Conservation (phyloP, 495 filamentous ascomycete genomes). For the Thozetella sp. region DNA sequence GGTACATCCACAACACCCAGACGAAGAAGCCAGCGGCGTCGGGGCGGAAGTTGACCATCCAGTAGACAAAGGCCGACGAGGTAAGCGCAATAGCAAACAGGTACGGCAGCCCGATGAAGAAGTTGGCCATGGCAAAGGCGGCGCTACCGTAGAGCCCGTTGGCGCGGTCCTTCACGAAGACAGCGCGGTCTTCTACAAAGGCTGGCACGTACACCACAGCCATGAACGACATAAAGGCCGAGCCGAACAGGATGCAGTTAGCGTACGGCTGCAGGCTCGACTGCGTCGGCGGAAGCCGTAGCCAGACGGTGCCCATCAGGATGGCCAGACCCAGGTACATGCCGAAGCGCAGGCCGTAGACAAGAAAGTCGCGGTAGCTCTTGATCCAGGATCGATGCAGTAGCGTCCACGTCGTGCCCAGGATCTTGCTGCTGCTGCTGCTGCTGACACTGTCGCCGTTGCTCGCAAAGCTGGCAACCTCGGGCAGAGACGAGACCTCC, state of each 20-base stretch:
- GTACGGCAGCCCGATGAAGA: slow-evolving; percentile 79
- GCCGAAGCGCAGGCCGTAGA: slow-evolving; percentile 76
- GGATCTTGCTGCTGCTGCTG: too few relatives aligned
- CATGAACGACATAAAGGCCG: slow-evolving; percentile 91
- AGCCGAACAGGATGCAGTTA: slow-evolving; percentile 56
- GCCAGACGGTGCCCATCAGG: slow-evolving; percentile 88
- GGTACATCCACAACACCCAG: slow-evolving; percentile 85
- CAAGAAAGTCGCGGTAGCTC: slow-evolving; percentile 77
- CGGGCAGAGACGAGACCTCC: too few relatives aligned
- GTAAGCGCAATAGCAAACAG: slow-evolving; percentile 74
- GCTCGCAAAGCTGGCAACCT: slow-evolving; percentile 19
- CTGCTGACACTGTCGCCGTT: slow-evolving; percentile 22
- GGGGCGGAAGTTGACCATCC: slow-evolving; percentile 77
- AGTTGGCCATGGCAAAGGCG: slow-evolving; percentile 74
- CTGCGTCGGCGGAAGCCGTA: slow-evolving; percentile 65
- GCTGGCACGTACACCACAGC: slow-evolving; percentile 81
- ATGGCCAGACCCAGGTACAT: slow-evolving; percentile 86
- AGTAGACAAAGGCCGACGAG: slow-evolving; percentile 76
- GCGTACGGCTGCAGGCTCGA: slow-evolving; percentile 75
- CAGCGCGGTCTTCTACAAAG: slow-evolving; percentile 77
- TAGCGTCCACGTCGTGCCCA: too few relatives aligned
- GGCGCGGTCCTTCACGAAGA: slow-evolving; percentile 75
- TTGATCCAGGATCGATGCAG: slow-evolving; percentile 78
- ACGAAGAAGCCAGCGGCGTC: slow-evolving; percentile 68
- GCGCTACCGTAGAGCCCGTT: slow-evolving; percentile 79